Evolutionary conservation across 2,329 filamentous ascomycete genomes (phyloP), one percentile per base, ranked within the genome.

Genomic region (Huntiella bhutanensis): DNA sequence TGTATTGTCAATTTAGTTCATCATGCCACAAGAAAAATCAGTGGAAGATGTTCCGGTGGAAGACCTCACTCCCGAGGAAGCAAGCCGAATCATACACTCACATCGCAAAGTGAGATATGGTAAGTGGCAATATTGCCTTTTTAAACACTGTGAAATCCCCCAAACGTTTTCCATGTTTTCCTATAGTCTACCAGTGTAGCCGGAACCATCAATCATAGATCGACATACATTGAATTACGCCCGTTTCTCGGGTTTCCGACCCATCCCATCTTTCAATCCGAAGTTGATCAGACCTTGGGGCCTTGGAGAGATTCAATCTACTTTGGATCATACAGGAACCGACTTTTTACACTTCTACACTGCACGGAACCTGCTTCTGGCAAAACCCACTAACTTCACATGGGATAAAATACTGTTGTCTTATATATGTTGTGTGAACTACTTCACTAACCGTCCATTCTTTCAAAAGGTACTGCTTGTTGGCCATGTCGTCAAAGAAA

Each of bases 71-170:
- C 70, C 74, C 7, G 75, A 79, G 58, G 75, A 80, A 60, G 75
- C 74, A 52, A 79, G 65, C 57, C 72, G 74, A 54, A 79, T 80
- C 61, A 79, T 80, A 53, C 75, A 79, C 57, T 78, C 74, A 45
- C 75, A 79, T 57, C 71, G 75, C 53, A 80, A 80, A 59, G 75
- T 80, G 48, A 69, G 75, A 56, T 79, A 80, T 59, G 75, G 75
- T 78, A 66, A 58, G 73, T 64, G 40, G 15, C 17, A 19, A 37
- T 37, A 10, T 10, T 28, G 12, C 15, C 7, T 28, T 10, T 3
- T 28, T 28, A 4, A 28, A 28, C 22, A 28, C 22, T 28, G 22
- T 28, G 22, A 10, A 28, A 28, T 7, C 22, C 22, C 8, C 22
- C 7, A 28, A 28, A 28, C 22, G 17, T 5, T 19, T 19, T 19